Percentiles rank a stretch among this genome's conserved stretches.
These are phyloP conservation scores for Aegilops tauschii DNA, from an alignment of 176 grass and related monocot species.

Conservation along the genomic window DNA sequence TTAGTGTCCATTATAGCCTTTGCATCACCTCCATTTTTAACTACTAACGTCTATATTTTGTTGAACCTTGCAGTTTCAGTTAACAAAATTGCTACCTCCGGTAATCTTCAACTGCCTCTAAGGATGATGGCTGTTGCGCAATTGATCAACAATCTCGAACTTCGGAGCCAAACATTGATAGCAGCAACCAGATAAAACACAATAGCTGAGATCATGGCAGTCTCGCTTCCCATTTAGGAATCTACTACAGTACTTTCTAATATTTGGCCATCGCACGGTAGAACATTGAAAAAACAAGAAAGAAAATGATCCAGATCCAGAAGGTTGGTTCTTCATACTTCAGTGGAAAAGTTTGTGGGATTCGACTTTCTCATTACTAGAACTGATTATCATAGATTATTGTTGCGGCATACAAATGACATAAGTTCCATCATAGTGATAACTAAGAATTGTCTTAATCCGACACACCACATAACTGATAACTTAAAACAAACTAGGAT, in stretches of 20 bases:
- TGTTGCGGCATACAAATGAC: too few relatives aligned
- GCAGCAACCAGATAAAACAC: slow-evolving; percentile 10
- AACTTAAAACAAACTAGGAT: too few relatives aligned
- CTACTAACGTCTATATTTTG: neutral
- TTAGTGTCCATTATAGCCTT: neutral
- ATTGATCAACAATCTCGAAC: slow-evolving; percentile 16
- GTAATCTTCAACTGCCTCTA: slow-evolving; percentile 24
- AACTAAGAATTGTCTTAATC: too few relatives aligned
- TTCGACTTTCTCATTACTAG: too few relatives aligned
- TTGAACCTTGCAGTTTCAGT: slow-evolving; percentile 29
- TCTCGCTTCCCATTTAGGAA: slow-evolving; percentile 59
- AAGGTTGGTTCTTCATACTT: too few relatives aligned
- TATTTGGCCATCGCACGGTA: slow-evolving; percentile 34
- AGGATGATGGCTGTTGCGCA: slow-evolving; percentile 21
- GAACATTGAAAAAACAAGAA: too few relatives aligned
- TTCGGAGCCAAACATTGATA: slow-evolving; percentile 24
- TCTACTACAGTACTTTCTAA: slow-evolving; percentile 46
- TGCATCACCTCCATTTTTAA: neutral
- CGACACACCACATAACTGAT: too few relatives aligned
- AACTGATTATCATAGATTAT: too few relatives aligned
- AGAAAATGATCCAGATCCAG: too few relatives aligned
- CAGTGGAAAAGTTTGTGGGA: too few relatives aligned
- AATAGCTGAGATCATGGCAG: slow-evolving; percentile 27
- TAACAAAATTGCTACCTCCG: slow-evolving; percentile 40
- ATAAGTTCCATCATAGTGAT: too few relatives aligned